These are phyloP conservation scores for Umbelopsis ramanniana DNA, from an alignment of 192 early-diverging fungal species.

Conservation along the genomic window DNA sequence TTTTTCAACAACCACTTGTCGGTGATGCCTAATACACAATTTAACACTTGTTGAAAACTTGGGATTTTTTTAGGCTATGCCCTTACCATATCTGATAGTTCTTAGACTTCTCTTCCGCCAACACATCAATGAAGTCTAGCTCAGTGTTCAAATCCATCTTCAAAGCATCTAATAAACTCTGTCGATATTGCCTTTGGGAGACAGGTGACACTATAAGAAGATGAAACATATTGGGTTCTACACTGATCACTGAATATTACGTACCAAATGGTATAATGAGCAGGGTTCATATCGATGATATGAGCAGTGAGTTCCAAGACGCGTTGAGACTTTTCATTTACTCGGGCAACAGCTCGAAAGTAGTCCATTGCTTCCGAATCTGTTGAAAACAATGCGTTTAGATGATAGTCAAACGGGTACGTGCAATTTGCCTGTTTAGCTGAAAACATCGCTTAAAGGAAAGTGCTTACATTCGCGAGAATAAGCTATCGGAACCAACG, in stretches of 20 bases:
- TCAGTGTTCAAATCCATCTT: slow-evolving; percentile 69
- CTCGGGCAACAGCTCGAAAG: slow-evolving; percentile 77
- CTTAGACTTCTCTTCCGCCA: slow-evolving; percentile 81
- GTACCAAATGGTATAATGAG: slow-evolving; percentile 96
- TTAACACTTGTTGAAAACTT: neutral
- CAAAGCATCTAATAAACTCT: slow-evolving; percentile 74
- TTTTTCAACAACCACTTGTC: slow-evolving; percentile 73
- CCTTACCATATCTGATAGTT: slow-evolving; percentile 94
- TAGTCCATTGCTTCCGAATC: slow-evolving; percentile 84
- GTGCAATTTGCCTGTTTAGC: slow-evolving; percentile 2
- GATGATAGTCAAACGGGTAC: neutral
- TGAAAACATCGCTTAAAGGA: neutral
- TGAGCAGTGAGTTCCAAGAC: slow-evolving; percentile 80
- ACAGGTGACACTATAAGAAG: neutral
- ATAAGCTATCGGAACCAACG: slow-evolving; percentile 83
- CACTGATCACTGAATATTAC: neutral
- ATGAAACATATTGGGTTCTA: neutral
- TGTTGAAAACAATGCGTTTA: slow-evolving; percentile 24
- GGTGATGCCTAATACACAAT: slow-evolving; percentile 69
- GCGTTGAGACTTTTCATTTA: slow-evolving; percentile 77
- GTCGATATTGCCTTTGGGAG: slow-evolving; percentile 76
- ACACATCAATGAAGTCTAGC: slow-evolving; percentile 74
- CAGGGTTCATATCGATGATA: slow-evolving; percentile 85
- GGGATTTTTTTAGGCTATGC: neutral
- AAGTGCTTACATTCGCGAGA: slow-evolving; percentile 67